phyloP scores from a whole-genome alignment of 140 eudicot genomes.

The Bidens hawaiensis region DNA sequence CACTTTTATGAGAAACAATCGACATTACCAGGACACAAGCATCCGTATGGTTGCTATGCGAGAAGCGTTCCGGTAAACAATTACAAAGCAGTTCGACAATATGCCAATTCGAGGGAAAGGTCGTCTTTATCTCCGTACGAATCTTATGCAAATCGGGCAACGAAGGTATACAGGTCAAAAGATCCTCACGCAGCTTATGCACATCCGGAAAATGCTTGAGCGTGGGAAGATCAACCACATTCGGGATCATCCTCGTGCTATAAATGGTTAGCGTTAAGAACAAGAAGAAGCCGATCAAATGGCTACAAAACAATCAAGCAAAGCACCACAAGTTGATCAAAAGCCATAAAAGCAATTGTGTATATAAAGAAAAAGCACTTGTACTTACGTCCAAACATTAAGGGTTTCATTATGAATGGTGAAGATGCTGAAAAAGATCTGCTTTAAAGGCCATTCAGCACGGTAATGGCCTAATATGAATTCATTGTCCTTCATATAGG shows the following conservation, averaged over 20 bases:
- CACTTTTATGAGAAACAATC: not conserved
- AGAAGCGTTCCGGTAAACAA: conserved; percentile 73
- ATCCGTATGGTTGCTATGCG: conserved; percentile 66
- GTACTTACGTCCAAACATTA: conserved; percentile 94
- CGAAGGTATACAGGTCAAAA: conserved; percentile 78
- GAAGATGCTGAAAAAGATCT: conserved; percentile 67
- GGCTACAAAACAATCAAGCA: conserved; percentile 49
- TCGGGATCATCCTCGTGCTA: conserved; percentile 70
- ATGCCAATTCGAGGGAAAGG: conserved; percentile 70
- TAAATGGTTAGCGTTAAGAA: conserved; percentile 78
- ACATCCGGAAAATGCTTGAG: conserved; percentile 68
- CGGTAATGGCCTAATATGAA: conserved; percentile 79
- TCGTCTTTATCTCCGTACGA: conserved; percentile 52
- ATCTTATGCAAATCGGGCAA: conserved; percentile 68
- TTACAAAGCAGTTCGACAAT: conserved; percentile 64
- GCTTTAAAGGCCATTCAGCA: conserved; percentile 82
- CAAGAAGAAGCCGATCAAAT: conserved; percentile 90
- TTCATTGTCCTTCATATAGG: conserved; percentile 89
- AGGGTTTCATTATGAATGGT: conserved; percentile 92
- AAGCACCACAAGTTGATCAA: not conserved
- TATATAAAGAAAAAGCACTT: not conserved
- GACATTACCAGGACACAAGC: conserved; percentile 62
- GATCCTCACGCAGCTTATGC: conserved; percentile 58
- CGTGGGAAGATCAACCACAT: conserved; percentile 59
- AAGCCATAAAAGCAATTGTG: not conserved